Conservation (phyloP, 495 filamentous ascomycete species). For the Tuber calosporum region DNA sequence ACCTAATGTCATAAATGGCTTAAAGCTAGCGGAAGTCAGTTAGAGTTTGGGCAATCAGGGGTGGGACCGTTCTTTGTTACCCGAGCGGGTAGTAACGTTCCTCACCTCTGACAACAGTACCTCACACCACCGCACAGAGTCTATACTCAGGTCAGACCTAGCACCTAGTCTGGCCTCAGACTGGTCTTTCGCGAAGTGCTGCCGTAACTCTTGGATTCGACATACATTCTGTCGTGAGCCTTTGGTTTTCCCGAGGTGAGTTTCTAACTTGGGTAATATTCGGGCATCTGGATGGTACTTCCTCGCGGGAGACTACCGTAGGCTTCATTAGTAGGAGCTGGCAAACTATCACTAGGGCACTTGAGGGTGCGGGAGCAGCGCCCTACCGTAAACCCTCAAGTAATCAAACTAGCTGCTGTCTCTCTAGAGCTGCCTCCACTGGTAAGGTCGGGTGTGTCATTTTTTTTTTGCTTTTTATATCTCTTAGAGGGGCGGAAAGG, state of each 20-base stretch:
- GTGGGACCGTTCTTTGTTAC: background rate
- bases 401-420: too few relatives aligned
- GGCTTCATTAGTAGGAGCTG: background rate
- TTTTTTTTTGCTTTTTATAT: too few relatives aligned
- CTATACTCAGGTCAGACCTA: background rate
- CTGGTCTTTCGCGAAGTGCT: background rate
- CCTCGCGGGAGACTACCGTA: background rate
- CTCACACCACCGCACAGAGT: background rate
- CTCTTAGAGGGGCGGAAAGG: too few relatives aligned
- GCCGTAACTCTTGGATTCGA: background rate
- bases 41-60: background rate
- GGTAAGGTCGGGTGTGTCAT: too few relatives aligned
- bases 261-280: background rate
- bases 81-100: background rate
- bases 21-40: background rate
- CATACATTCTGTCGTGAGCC: background rate
- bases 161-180: background rate
- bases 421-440: too few relatives aligned
- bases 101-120: background rate
- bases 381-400: too few relatives aligned
- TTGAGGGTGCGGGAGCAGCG: background rate
- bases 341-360: background rate
- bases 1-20: background rate
- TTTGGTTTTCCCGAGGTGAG: background rate
- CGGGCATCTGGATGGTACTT: background rate